A percentile compares a stretch with the other conserved stretches of the same genome.
Evolutionary conservation across 352 stramenopile species (phyloP).

Genomic region (Globisporangium alternatum): DNA sequence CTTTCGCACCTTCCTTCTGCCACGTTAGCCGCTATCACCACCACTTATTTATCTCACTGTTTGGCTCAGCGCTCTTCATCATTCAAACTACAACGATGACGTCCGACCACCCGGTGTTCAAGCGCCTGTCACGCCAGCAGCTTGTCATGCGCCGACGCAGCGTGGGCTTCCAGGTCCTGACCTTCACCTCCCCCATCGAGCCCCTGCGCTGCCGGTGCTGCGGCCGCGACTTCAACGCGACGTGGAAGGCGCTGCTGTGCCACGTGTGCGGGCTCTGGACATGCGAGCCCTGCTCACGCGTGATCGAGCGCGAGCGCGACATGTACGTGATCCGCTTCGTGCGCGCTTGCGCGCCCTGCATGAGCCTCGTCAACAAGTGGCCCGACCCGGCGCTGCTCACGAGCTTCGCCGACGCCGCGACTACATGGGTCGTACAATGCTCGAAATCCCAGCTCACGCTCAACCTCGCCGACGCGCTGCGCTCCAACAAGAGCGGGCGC

Average conservation of each 20-base stretch:
- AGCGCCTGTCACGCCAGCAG: constrained; percentile 46
- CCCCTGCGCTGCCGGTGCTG: constrained; percentile 39
- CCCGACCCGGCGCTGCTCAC: constrained; percentile 33
- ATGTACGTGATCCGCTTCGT: constrained; percentile 46
- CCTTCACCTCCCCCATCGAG: constrained; percentile 20
- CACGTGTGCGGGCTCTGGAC: constrained; percentile 53
- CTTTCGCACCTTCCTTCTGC: too few relatives aligned
- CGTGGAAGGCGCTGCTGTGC: constrained; percentile 49
- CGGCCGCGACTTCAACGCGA: constrained; percentile 36
- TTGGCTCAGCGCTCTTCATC: too few relatives aligned
- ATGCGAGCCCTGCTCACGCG: constrained; percentile 46
- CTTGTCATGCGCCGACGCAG: constrained; percentile 42
- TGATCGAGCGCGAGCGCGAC: constrained; percentile 51
- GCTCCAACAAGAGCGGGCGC: constrained; percentile 27
- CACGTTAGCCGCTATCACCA: too few relatives aligned
- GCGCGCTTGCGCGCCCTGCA: constrained; percentile 42
- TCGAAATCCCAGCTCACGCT: constrained; percentile 42
- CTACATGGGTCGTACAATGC: constrained; percentile 31
- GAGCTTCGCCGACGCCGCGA: constrained; percentile 19
- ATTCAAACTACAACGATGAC: constrained; percentile 4
- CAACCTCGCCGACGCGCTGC: constrained; percentile 41
- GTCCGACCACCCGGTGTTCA: constrained; percentile 52
- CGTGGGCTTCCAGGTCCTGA: constrained; percentile 48
- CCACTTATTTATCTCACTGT: too few relatives aligned
- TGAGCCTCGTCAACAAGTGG: constrained; percentile 52